Base-by-base conservation (phyloP, 805 yeast genomes). In the Suhomyces prunicola region DNA sequence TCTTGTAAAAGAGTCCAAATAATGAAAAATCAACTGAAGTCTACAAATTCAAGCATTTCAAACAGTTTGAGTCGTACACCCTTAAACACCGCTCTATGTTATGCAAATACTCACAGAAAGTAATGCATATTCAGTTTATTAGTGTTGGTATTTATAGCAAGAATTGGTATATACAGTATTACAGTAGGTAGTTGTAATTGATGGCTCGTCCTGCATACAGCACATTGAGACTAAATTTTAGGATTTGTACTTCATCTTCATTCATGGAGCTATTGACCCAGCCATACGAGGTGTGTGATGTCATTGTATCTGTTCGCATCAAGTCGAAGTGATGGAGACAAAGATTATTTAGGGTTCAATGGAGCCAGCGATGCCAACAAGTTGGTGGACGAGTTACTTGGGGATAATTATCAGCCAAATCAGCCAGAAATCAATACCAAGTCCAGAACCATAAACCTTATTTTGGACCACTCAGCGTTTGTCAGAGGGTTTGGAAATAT, bases 401-500 rank as follows among this genome's bases (percentile, higher is more conserved):
- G 13, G 15, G 50, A 22, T 2, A 19, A 13, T 4, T 5, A 17
- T 19, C n/a, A 31, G 46, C 17, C 29, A 13, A 19, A 36, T 42
- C 50, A 47, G 23, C 45, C 24, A 17, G 36, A 45, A 13, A 7
- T 24, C 15, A 22, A 7, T 4, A 8, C 36, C 22, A 12, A 22
- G 12, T 10, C 36, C 3, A 45, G 51, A 31, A 22, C 46, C n/a
- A 45, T 69, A 15, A 69, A 71, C 62, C 73, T 86, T 54, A 82
- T 87, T 17, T 60, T 87, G 42, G 92, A 87, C 62, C 87, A 86
- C 19, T 80, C 88, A 6, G 85, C 88, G 2, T 75, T 87, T 55
- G 83, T 84, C 17, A 80, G 85, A 51, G 93, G 90, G 1, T 73
- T 87, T 45, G 89, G 88, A 0, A 83, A 83, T 60, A 75, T 87